These are phyloP conservation scores for Lentinula raphanica DNA, from an alignment of 768 basidiomycete species.

Conservation along the genomic window DNA sequence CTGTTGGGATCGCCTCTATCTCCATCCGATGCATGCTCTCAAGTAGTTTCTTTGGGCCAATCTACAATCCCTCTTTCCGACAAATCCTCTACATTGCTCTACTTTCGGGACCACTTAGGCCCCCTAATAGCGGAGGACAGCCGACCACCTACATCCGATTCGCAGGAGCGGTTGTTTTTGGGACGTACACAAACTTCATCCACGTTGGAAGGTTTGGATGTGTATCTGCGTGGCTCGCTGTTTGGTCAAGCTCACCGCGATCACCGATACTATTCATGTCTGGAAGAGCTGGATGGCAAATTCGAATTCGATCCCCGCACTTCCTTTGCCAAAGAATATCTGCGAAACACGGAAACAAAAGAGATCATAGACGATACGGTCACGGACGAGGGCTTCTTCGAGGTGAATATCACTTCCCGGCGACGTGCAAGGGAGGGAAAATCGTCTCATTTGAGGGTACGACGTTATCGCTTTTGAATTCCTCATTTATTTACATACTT, in stretches of 20 bases:
- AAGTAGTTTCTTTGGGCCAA: constrained; percentile 18
- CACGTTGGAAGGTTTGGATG: constrained; percentile 31
- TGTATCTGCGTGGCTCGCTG: constrained; percentile 28
- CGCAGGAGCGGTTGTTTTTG: neutral
- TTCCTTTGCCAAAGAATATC: constrained; percentile 13
- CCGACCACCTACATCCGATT: neutral
- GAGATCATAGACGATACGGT: constrained; percentile 9
- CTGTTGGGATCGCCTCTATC: constrained; percentile 7
- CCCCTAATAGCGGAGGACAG: constrained; percentile 1
- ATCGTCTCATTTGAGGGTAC: neutral
- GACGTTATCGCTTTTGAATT: too few species aligned
- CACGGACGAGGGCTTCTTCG: constrained; percentile 13
- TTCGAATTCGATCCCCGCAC: constrained; percentile 19
- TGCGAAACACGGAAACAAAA: neutral
- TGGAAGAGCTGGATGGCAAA: constrained; percentile 18
- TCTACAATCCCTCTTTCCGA: constrained; percentile 17
- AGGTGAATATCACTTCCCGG: constrained; percentile 4
- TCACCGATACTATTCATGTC: constrained; percentile 23
- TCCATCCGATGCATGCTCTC: constrained; percentile 24
- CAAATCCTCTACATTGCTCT: constrained; percentile 18
- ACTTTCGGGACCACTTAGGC: constrained; percentile 22
- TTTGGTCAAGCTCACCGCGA: constrained; percentile 21
- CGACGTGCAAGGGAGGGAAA: neutral
- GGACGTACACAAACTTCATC: constrained; percentile 31
- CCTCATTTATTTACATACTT: neutral